Conservation (phyloP, 1,284 basidiomycete genomes). For the Thecaphora frezii region DNA sequence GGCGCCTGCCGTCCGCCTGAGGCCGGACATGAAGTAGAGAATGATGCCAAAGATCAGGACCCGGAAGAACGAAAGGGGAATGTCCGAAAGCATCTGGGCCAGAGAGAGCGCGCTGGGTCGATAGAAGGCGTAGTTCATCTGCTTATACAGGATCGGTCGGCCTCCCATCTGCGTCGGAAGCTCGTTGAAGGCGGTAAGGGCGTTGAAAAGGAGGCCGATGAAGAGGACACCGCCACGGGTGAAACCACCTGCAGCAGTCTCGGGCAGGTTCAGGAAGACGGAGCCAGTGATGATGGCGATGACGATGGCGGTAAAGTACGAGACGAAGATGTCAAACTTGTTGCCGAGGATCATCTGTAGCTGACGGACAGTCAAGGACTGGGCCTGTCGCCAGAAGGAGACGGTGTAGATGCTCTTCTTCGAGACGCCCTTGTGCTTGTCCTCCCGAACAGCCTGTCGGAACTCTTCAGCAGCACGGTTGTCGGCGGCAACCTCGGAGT, state of each 20-base stretch:
- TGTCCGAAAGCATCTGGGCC: slow-evolving; percentile 71
- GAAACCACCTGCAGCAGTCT: slow-evolving; percentile 43
- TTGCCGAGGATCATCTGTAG: slow-evolving; percentile 78
- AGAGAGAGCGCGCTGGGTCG: slow-evolving; percentile 62
- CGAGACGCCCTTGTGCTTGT: slow-evolving; percentile 28
- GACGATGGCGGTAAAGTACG: slow-evolving; percentile 53
- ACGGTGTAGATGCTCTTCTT: slow-evolving; percentile 27
- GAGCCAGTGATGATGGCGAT: slow-evolving; percentile 75
- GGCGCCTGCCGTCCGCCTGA: slow-evolving; percentile 62
- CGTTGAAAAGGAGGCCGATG: slow-evolving; percentile 52
- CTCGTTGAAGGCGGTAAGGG: slow-evolving; percentile 62
- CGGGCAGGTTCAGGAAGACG: slow-evolving; percentile 65
- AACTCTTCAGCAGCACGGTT: slow-evolving; percentile 21
- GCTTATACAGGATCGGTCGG: slow-evolving; percentile 71
- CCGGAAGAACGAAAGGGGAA: slow-evolving; percentile 68
- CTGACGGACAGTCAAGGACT: slow-evolving; percentile 72
- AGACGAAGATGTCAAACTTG: slow-evolving; percentile 70
- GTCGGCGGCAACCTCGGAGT: slow-evolving; percentile 21
- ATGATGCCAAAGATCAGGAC: slow-evolving; percentile 65
- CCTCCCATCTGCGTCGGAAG: slow-evolving; percentile 70
- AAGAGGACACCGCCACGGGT: slow-evolving; percentile 49
- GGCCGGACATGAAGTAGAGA: slow-evolving; percentile 69
- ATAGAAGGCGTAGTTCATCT: slow-evolving; percentile 62
- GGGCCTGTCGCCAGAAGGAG: slow-evolving; percentile 20
- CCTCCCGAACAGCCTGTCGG: slow-evolving; percentile 23